phyloP scores from a whole-genome alignment of 2,329 filamentous ascomycete genomes.

The Stachybotrys echinatus region DNA sequence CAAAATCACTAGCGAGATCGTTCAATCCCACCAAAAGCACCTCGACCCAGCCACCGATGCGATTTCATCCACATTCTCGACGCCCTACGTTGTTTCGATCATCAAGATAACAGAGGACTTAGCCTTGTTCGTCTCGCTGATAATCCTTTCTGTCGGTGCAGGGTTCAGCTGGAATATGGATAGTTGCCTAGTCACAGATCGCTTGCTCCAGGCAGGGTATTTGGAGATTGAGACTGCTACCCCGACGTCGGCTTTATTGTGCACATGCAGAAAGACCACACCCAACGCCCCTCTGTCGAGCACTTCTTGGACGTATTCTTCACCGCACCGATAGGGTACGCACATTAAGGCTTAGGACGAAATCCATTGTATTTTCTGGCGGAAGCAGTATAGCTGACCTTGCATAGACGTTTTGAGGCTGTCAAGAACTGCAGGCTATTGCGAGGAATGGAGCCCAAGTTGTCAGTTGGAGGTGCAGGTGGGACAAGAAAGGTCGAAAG shows the following conservation, averaged over 20 bases:
- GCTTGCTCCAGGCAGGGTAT: not conserved
- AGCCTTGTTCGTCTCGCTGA: slow-evolving; percentile 8
- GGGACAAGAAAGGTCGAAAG: not conserved
- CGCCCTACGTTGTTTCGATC: slow-evolving; percentile 12
- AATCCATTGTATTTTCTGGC: slow-evolving; percentile 6
- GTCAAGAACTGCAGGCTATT: not conserved
- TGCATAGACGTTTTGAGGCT: not conserved
- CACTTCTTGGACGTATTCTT: slow-evolving; percentile 23
- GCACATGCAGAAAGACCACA: slow-evolving; percentile 14
- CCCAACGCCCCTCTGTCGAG: slow-evolving; percentile 24
- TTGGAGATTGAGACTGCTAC: not conserved
- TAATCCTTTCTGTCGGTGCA: not conserved
- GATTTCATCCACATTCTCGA: slow-evolving; percentile 16
- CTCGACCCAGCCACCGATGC: slow-evolving; percentile 17
- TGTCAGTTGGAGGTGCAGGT: not conserved
- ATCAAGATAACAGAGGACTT: slow-evolving; percentile 12
- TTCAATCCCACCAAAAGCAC: slow-evolving; percentile 19
- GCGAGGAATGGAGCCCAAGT: not conserved
- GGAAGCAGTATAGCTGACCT: not conserved
- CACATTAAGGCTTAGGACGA: slow-evolving; percentile 22
- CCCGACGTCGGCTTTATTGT: not conserved
- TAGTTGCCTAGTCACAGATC: not conserved
- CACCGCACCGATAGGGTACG: slow-evolving; percentile 21
- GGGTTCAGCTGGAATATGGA: not conserved
- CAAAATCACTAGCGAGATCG: slow-evolving; percentile 19